Evolutionary conservation across 345 rosid species (phyloP), one percentile per base, ranked within the genome.

Genomic region (sweet orange (Citrus sinensis)): DNA sequence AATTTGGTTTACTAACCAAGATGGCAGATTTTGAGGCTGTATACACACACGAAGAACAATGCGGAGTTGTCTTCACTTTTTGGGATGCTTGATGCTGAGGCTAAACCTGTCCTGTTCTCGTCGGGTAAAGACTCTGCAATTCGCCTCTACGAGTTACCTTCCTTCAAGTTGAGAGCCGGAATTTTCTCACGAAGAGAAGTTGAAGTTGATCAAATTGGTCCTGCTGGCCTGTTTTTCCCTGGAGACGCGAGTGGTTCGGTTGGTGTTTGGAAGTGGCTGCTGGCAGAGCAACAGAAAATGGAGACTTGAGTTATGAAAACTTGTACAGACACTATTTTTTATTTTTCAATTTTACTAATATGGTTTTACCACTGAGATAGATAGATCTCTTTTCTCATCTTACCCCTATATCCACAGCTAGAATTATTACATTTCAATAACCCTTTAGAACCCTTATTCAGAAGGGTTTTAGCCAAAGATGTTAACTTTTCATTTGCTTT

Each of bases 1-100:
- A 30, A 30, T 30, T 30, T 30, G 32, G 32, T 30, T 30, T 30
- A 30, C 32, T 30, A 30, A 30, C 32, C 32, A 30, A 30, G 32
- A 30, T 30, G 78, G 78, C 3, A 62, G 24, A 9, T 30, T 39
- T 82, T 29, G 84, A 77, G 24, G 69, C 4, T 14, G 61, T 68
- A 17, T 61, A 74, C 55, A 69, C 74, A 19, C 76, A 51, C 24
- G 7, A 58, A 17, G 84, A 82, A 39, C 66, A 24, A 4, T 27
- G 40, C 10, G 68, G 73, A 29, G 56, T 78, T 27, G 25, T 73
- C 6, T 30, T 49, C 65, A 22, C 5, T 25, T 82, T 73, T 51
- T 22, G 79, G 81, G 35, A 74, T 82, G 81, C 24, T 30, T 70
- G 37, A 70, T 30, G 32, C 32, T 30, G 32, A 30, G 32, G 3